Evolutionary conservation across 2,329 filamentous ascomycete genomes (phyloP).

Genomic region (Calonectria henricotiae): DNA sequence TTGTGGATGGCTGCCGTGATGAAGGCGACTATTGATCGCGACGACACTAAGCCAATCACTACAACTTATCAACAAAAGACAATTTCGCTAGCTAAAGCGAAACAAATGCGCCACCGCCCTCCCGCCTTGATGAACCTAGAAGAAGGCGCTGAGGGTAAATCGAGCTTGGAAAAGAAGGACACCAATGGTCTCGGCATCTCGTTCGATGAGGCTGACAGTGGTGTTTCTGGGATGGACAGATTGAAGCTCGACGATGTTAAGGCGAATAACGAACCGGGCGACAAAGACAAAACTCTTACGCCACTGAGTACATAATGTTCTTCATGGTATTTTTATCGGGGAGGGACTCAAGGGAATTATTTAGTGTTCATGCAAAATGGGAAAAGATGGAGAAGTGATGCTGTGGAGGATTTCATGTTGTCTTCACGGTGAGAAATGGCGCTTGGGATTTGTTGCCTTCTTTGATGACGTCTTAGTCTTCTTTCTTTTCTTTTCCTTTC

Average conservation of each 20-base stretch:
- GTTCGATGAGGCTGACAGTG: conserved; percentile 63
- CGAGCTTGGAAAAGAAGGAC: conserved; percentile 47
- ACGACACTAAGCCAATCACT: conserved; percentile 84
- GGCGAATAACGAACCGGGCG: conserved; percentile 51
- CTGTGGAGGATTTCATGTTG: conserved; percentile 1
- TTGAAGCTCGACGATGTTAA: conserved; percentile 57
- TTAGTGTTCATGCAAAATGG: conserved; percentile 9
- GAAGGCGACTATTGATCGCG: conserved; percentile 98
- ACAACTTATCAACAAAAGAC: conserved; percentile 98
- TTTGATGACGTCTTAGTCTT: conserved; percentile 25
- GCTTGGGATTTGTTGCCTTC: conserved; percentile 23
- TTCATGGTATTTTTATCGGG: conserved; percentile 40
- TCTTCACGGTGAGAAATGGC: conserved; percentile 24
- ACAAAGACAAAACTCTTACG: conserved; percentile 49
- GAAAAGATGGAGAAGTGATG: conserved; percentile 20
- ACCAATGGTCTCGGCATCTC: conserved; percentile 62
- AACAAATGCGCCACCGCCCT: conserved; percentile 89
- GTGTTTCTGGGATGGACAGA: conserved; percentile 63
- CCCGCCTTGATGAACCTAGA: conserved; percentile 87
- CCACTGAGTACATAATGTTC: conserved; percentile 56
- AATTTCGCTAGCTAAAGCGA: conserved; percentile 91
- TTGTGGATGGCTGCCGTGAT: conserved; percentile 99
- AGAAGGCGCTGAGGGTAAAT: conserved; percentile 56
- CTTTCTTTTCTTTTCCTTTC: not conserved
- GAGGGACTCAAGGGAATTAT: conserved; percentile 22